phyloP scores from a whole-genome alignment of 495 filamentous ascomycete species.

The Annulohypoxylon nitens region DNA sequence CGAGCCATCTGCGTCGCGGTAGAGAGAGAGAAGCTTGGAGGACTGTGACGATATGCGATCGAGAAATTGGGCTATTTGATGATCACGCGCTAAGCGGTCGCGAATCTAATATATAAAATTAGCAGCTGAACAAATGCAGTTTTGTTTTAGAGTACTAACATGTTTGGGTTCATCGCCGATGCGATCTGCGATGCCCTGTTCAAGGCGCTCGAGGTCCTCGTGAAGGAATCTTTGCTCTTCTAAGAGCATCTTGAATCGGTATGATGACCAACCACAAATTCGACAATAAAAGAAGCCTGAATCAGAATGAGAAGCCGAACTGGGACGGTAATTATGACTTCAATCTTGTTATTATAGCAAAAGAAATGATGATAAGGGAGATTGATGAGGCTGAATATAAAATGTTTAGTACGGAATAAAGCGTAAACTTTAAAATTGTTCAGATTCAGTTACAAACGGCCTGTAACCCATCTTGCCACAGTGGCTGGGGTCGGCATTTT shows the following conservation, averaged over 20 bases:
- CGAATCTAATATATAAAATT: slow-evolving; percentile 73
- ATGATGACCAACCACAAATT: not conserved
- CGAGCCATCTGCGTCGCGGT: slow-evolving; percentile 79
- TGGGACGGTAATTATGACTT: not conserved
- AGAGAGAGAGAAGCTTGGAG: slow-evolving; percentile 81
- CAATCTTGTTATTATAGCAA: not conserved
- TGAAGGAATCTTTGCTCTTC: slow-evolving; percentile 94
- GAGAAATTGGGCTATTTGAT: slow-evolving; percentile 90
- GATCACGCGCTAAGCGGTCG: slow-evolving; percentile 86
- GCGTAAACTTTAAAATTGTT: slow-evolving; percentile 28
- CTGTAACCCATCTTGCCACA: slow-evolving; percentile 20
- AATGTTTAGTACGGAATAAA: slow-evolving; percentile 12
- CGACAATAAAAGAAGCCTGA: not conserved
- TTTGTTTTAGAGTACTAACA: slow-evolving; percentile 64
- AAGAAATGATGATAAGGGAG: not conserved
- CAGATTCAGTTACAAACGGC: slow-evolving; percentile 25
- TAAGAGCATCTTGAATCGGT: slow-evolving; percentile 73
- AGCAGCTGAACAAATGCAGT: slow-evolving; percentile 42
- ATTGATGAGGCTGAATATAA: slow-evolving; percentile 38
- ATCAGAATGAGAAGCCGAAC: not conserved
- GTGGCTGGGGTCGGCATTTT: slow-evolving; percentile 17
- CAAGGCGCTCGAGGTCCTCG: slow-evolving; percentile 94
- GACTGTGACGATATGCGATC: slow-evolving; percentile 89
- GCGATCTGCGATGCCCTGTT: slow-evolving; percentile 92
- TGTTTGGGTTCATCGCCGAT: slow-evolving; percentile 88